Evolutionary conservation across 176 grass and related monocot genomes (phyloP), one percentile per base, ranked within the genome.

Genomic region (Panicum miliaceum): DNA sequence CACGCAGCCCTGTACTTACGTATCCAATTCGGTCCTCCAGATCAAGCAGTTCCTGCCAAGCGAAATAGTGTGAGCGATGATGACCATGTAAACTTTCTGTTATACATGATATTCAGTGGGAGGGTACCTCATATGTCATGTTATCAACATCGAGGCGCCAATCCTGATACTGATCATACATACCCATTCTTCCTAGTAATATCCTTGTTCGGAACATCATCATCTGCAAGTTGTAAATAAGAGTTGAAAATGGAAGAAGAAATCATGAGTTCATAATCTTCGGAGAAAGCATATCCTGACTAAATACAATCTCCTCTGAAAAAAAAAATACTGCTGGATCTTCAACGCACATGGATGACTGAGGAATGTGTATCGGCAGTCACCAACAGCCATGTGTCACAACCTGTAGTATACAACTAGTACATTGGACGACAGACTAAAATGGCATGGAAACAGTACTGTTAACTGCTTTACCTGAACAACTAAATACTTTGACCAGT

Each of bases 101-200:
- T 53, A 51, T 61, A 72, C 18, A 7, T 71, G 27, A 19, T 73
- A 73, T 57, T 4, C 20, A n/a, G 2, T 53, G 1, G 5, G 42
- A 51, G 26, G 15, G 76, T 73, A 99, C 96, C 89, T 99, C 96
- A 27, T 99, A 99, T 36, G 93, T 92, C 96, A 94, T 92, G 70
- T 96, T 89, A 77, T 99, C 96, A 22, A 99, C 96, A 51, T 99
- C 96, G 20, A 99, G 90, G 38, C 91, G 91, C 93, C 89, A 99
- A 84, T 91, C 91, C 12, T 76, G 91, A n/a, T 96, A 90, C n/a
- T 89, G 82, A 63, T 99, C 96, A 75, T 92, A 84, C 23, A 90
- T 78, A 42, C 90, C 86, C 87, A 93, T 82, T 72, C 96, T 89
- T 82, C 91, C 93, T 32, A 90, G 82, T 57, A 96, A 68, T 45